Base-by-base conservation (phyloP, 495 filamentous ascomycete genomes). In the Aspergillus egyptiacus region DNA sequence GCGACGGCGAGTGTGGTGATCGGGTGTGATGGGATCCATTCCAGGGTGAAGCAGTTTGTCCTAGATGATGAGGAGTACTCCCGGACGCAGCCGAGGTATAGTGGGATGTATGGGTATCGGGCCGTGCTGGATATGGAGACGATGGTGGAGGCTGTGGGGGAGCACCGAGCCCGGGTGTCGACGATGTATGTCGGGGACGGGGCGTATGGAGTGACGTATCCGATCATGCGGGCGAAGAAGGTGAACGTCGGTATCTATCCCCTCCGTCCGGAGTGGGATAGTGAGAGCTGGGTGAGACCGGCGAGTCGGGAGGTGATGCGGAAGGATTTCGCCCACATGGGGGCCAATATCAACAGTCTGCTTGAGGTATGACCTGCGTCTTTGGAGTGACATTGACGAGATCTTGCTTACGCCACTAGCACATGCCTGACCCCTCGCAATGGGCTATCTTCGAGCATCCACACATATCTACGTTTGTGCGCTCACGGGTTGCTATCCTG, bases 361-460 rank as follows among this genome's bases (percentile, higher is more conserved):
- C 50, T 81, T 44, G 65, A 66, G 50, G 64, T 76, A 48, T 55
- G 70, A n/a, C n/a, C n/a, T 9, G 3, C 2, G 3, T 39, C 20
- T 20, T 5, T 36, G 6, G 14, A 13, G n/a, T 13, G n/a, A 34
- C 32, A 17, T 18, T 1, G 34, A 19, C 9, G 30, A n/a, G n/a
- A n/a, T n/a, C n/a, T n/a, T n/a, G 30, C 30, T 9, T 13, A 33
- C 14, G 30, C 30, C 9, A 33, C 9, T 42, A 68, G 59, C 53
- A 65, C 17, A 71, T 77, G 63, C 63, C 63, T 0, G 69, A 79
- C 46, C 65, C 74, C 7, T 72, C 72, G 4, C 66, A 80, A 22
- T 86, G 83, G 79, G 83, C 81, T 1, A 63, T 87, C 14, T 85
- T 83, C 61, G 73, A 85, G 25, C 73, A 81, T 36, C 75, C 74